Conservation (phyloP, 495 filamentous ascomycete species). For the Recurvomyces mirabilis region DNA sequence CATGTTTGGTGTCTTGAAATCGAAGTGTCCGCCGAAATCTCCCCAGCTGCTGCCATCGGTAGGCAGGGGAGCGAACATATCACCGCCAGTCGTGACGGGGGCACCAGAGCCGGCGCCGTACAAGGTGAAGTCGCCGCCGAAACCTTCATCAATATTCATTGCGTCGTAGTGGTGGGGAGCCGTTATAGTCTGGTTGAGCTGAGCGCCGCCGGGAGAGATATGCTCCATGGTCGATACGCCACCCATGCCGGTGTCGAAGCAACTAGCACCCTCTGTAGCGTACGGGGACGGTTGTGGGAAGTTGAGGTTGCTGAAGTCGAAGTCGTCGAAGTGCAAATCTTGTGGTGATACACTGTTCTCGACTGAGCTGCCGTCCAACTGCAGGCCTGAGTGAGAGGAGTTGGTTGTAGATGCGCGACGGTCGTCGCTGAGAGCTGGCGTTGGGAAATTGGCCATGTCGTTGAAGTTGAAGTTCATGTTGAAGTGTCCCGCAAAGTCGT, state of each 20-base stretch:
- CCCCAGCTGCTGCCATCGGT: conserved; percentile 17
- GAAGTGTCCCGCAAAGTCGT: conserved; percentile 18
- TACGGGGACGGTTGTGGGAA: conserved; percentile 24
- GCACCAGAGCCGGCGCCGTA: conserved; percentile 5
- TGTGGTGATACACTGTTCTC: conserved; percentile 27
- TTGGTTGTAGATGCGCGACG: conserved; percentile 10
- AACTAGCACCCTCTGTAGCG: not conserved
- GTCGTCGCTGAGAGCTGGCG: conserved; percentile 18
- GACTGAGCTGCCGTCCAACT: conserved; percentile 20
- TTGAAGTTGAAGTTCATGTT: conserved; percentile 24
- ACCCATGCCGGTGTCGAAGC: conserved; percentile 8
- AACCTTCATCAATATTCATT: conserved; percentile 19
- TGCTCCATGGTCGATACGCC: conserved; percentile 2
- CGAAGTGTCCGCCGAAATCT: conserved; percentile 19
- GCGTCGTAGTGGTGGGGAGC: conserved; percentile 6
- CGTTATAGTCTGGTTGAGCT: conserved; percentile 20
- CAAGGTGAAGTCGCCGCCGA: conserved; percentile 21
- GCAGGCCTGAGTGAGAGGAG: conserved; percentile 9
- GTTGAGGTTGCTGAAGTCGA: conserved; percentile 18
- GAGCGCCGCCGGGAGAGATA: conserved; percentile 18
- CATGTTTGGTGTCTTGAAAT: conserved; percentile 7
- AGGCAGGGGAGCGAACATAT: conserved; percentile 18
- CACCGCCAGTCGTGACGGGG: not conserved
- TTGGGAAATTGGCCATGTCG: conserved; percentile 10
- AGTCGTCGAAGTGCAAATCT: conserved; percentile 25